These are phyloP conservation scores for Melampsora abietis-canadensis DNA, from an alignment of 1,284 basidiomycete species.

Conservation along the genomic window DNA sequence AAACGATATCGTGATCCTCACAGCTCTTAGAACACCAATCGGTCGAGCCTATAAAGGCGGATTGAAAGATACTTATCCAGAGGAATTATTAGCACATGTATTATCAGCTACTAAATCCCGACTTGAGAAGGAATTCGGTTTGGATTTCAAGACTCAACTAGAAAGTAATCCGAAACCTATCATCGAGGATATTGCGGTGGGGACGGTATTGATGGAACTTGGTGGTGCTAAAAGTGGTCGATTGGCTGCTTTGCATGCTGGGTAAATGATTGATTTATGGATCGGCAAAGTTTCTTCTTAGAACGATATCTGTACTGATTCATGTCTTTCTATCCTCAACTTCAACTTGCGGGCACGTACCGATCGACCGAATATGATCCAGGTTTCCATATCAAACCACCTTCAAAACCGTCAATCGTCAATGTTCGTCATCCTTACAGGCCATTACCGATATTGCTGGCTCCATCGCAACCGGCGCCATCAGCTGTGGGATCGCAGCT, in stretches of 20 bases:
- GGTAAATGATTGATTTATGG: slow-evolving; percentile 47
- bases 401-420: slow-evolving; percentile 54
- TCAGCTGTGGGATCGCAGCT: slow-evolving; percentile 51
- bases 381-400: slow-evolving; percentile 38
- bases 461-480: slow-evolving; percentile 52
- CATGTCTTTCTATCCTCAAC: slow-evolving; percentile 1
- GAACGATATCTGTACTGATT: not conserved
- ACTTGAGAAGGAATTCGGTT: slow-evolving; percentile 50
- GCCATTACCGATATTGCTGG: slow-evolving; percentile 54
- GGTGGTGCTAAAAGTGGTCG: slow-evolving; percentile 54
- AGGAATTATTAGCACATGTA: slow-evolving; percentile 53
- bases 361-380: slow-evolving; percentile 36
- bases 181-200: slow-evolving; percentile 53
- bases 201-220: slow-evolving; percentile 55
- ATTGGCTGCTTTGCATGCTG: slow-evolving; percentile 54
- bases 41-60: slow-evolving; percentile 52
- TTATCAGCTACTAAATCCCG: slow-evolving; percentile 50
- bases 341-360: slow-evolving; percentile 21
- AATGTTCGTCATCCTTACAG: slow-evolving; percentile 54
- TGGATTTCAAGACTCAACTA: slow-evolving; percentile 50
- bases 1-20: slow-evolving; percentile 52
- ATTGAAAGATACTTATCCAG: slow-evolving; percentile 52
- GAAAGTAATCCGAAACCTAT: slow-evolving; percentile 44
- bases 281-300: slow-evolving; percentile 3
- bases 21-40: slow-evolving; percentile 54